Conservation (phyloP, 192 early-diverging fungal genomes). For the Tieghemiomyces parasiticus region DNA sequence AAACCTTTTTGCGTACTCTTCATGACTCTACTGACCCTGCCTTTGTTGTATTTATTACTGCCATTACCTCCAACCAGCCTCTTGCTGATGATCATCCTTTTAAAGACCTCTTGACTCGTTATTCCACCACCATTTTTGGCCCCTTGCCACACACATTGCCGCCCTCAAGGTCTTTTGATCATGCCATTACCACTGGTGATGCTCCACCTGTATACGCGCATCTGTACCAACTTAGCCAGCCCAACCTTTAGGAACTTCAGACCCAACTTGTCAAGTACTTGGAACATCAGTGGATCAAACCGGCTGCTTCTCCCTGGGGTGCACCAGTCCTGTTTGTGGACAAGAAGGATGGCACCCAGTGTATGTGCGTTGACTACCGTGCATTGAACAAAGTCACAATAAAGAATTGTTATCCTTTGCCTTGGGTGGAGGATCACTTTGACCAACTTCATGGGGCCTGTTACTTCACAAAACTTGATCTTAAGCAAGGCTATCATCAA, state of each 20-base stretch:
- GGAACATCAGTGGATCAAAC: constrained; percentile 14
- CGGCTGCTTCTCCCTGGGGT: constrained; percentile 16
- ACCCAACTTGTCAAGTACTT: constrained; percentile 6
- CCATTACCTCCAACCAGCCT: not conserved
- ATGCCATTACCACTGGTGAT: constrained; percentile 1
- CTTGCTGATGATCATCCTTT: not conserved
- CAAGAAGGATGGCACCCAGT: constrained; percentile 31
- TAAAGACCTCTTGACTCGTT: not conserved
- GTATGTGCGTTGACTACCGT: constrained; percentile 36
- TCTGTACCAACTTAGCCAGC: constrained; percentile 11
- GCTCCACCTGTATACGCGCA: not conserved
- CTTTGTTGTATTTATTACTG: not conserved
- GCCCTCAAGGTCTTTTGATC: not conserved
- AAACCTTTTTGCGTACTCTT: too few species aligned
- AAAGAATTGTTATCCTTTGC: constrained; percentile 24
- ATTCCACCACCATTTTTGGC: not conserved
- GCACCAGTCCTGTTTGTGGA: constrained; percentile 28
- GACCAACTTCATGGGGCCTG: constrained; percentile 15
- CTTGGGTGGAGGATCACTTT: constrained; percentile 27
- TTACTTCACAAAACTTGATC: constrained; percentile 24
- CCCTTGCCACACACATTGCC: not conserved
- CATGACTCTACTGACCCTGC: not conserved
- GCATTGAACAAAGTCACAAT: constrained; percentile 27
- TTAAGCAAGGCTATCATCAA: too few species aligned
- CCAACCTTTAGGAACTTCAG: constrained; percentile 11